phyloP scores from a whole-genome alignment of 352 stramenopile species.

The Phytopythium chamaehyphon region DNA sequence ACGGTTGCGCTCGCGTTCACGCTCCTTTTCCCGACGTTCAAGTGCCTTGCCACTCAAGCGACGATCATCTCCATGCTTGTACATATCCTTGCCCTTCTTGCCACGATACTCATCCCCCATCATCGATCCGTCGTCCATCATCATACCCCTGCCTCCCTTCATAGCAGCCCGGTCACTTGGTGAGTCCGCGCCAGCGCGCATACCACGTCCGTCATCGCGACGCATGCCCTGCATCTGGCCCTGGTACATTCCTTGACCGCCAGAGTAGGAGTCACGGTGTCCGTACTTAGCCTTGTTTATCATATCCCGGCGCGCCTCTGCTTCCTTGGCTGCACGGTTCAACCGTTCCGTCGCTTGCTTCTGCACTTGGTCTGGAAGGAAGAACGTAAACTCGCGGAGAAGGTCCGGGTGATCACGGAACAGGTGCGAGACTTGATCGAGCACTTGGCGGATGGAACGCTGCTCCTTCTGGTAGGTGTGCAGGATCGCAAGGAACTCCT shows the following conservation, averaged over 20 bases:
- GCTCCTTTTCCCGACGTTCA: conserved; percentile 74
- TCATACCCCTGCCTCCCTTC: conserved; percentile 33
- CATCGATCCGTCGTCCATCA: conserved; percentile 39
- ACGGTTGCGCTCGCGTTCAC: conserved; percentile 73
- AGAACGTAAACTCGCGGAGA: conserved; percentile 99
- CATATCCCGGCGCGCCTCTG: conserved; percentile 86
- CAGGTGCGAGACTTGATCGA: conserved; percentile 97
- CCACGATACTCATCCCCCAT: conserved; percentile 25
- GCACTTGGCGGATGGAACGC: conserved; percentile 95
- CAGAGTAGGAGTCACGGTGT: conserved; percentile 4
- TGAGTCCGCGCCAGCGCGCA: conserved; percentile 47
- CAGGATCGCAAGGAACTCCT: conserved; percentile 99
- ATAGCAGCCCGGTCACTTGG: conserved; percentile 26
- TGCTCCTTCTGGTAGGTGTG: conserved; percentile 99
- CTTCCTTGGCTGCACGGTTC: conserved; percentile 93
- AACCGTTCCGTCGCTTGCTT: conserved; percentile 95
- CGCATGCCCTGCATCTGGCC: conserved; percentile 18
- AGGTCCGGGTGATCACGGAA: conserved; percentile 99
- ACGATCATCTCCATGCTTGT: conserved; percentile 51
- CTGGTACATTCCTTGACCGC: conserved; percentile 23
- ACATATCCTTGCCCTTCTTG: conserved; percentile 43
- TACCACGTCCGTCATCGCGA: conserved; percentile 34
- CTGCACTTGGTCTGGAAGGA: conserved; percentile 98
- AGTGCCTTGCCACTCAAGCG: conserved; percentile 47
- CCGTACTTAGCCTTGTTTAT: conserved; percentile 50